A percentile compares a stretch with the other conserved stretches of the same genome.
phyloP scores from a whole-genome alignment of 73 alveolate genomes.

The Paramecium caudatum region DNA sequence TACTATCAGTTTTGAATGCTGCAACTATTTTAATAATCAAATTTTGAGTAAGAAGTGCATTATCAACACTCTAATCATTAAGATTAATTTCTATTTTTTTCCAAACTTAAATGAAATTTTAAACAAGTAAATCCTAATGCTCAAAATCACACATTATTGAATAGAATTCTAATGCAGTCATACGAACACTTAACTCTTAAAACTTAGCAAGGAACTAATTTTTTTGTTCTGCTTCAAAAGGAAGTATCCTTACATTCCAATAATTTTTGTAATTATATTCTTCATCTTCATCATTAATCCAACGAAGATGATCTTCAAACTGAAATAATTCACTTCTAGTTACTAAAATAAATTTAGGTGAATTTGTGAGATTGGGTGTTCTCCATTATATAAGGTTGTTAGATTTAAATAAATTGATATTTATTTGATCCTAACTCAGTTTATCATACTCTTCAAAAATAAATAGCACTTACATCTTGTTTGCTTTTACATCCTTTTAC shows the following conservation, averaged over 20 bases:
- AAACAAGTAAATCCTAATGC: background rate
- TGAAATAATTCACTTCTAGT: slow-evolving; percentile 37
- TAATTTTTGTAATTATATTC: slow-evolving; percentile 1
- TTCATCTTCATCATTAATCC: background rate
- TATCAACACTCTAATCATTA: background rate
- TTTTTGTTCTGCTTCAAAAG: background rate
- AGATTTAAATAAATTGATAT: background rate
- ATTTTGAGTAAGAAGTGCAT: background rate
- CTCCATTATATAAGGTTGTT: slow-evolving; percentile 7
- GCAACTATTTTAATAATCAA: background rate
- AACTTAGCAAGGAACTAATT: background rate
- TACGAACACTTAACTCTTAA: background rate
- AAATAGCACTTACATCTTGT: slow-evolving; percentile 6
- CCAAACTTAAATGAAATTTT: background rate
- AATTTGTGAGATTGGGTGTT: background rate
- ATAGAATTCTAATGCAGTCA: background rate
- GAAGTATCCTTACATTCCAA: slow-evolving; percentile 7
- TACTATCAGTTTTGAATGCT: background rate
- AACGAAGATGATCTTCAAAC: background rate
- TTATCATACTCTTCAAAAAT: slow-evolving; percentile 41
- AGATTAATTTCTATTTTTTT: slow-evolving; percentile 15
- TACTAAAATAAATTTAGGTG: slow-evolving; percentile 17
- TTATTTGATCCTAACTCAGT: slow-evolving; percentile 17
- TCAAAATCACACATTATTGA: slow-evolving; percentile 5
- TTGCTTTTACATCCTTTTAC: background rate